Conservation (phyloP, 305 asterid genomes). For the Withania somnifera region DNA sequence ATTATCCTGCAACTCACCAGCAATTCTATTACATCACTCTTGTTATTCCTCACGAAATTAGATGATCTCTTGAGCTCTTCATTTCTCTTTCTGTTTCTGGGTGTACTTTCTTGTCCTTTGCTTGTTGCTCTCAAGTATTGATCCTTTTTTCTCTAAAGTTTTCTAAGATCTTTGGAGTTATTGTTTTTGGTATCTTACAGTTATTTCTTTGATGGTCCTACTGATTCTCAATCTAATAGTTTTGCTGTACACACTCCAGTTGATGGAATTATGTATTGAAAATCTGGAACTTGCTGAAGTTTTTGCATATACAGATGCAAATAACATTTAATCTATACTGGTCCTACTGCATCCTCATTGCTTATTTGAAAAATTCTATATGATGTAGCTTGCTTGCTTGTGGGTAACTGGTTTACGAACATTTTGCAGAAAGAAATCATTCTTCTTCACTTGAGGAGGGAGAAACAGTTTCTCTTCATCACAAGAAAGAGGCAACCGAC, state of each 20-base stretch:
- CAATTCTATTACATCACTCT: neutral
- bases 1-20: neutral
- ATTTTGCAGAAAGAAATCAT: conserved; percentile 30
- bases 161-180: neutral
- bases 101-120: neutral
- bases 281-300: neutral
- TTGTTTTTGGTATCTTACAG: neutral
- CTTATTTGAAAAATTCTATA: neutral
- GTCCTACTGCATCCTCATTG: neutral
- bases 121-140: neutral
- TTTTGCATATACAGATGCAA: neutral
- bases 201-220: neutral
- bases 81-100: neutral
- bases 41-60: neutral
- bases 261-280: neutral
- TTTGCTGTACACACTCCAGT: neutral
- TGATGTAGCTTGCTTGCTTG: neutral
- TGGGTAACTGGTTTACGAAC: neutral
- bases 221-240: neutral
- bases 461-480: conserved; percentile 31
- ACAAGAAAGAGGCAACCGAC: conserved; percentile 39
- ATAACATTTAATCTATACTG: neutral
- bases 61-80: neutral
- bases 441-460: conserved; percentile 39
- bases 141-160: neutral